Conservation (phyloP, 2,329 filamentous ascomycete species). For the Monosporascus sp. region DNA sequence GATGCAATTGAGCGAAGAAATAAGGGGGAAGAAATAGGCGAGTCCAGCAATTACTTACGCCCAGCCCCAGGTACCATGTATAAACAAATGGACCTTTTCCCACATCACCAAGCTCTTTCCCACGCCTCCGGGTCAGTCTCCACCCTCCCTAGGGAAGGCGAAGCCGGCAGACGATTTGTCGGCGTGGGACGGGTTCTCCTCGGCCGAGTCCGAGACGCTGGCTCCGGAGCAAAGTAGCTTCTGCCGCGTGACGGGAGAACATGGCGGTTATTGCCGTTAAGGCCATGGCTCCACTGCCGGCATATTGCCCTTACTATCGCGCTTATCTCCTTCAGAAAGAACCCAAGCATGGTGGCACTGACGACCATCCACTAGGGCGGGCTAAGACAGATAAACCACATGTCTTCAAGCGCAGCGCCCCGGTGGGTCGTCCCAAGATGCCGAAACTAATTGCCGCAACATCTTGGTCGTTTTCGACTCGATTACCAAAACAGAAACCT, state of each 20-base stretch:
- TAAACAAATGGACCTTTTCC: conserved; percentile 12
- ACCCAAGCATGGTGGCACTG: conserved; percentile 30
- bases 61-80: conserved; percentile 30
- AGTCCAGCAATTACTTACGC: conserved; percentile 13
- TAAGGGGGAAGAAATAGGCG: too few relatives aligned
- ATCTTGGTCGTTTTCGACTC: conserved; percentile 19
- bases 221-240: conserved; percentile 51
- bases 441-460: conserved; percentile 12
- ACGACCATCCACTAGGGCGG: conserved; percentile 4
- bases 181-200: conserved; percentile 34
- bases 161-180: conserved; percentile 22
- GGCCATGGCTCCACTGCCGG: conserved; percentile 17
- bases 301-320: conserved; percentile 48
- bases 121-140: conserved; percentile 22
- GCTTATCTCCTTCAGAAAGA: conserved; percentile 54
- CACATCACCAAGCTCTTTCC: conserved; percentile 20
- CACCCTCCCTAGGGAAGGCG: conserved; percentile 7
- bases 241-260: conserved; percentile 25
- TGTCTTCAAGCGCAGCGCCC: conserved; percentile 3
- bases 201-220: conserved; percentile 53
- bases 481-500: conserved; percentile 14
- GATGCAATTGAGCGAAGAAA: too few relatives aligned
- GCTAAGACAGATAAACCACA: background rate
- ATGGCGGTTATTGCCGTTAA: conserved; percentile 3
- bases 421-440: conserved; percentile 10